phyloP scores from a whole-genome alignment of 768 basidiomycete species.

The Phanerochaete sordida region DNA sequence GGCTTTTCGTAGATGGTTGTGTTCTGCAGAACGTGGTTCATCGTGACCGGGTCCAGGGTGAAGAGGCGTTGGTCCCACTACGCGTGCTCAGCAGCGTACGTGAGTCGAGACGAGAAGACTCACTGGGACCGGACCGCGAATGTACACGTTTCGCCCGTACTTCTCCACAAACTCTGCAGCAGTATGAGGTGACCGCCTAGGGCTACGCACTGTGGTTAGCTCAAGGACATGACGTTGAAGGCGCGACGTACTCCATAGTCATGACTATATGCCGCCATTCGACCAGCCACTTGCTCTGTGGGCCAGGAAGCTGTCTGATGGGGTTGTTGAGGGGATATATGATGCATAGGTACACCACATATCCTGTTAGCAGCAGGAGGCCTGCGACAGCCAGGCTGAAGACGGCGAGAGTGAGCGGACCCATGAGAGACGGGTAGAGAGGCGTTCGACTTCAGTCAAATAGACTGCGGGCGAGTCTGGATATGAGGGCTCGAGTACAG shows the following conservation, averaged over 20 bases:
- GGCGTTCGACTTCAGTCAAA: not conserved
- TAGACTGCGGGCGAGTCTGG: not conserved
- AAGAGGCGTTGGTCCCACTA: constrained; percentile 80
- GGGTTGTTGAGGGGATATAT: constrained; percentile 35
- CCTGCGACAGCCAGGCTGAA: constrained; percentile 5
- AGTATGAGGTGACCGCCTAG: constrained; percentile 45
- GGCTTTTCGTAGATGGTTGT: constrained; percentile 79
- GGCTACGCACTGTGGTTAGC: constrained; percentile 32
- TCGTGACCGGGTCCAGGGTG: constrained; percentile 74
- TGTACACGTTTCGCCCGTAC: constrained; percentile 68
- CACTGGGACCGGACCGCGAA: constrained; percentile 68
- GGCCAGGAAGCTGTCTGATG: constrained; percentile 57
- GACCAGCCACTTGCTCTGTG: constrained; percentile 47
- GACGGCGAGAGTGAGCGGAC: not conserved
- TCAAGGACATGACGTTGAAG: not conserved
- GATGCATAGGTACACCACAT: constrained; percentile 25
- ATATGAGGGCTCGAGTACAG: no score
- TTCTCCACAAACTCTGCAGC: constrained; percentile 51
- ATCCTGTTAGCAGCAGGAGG: constrained; percentile 4
- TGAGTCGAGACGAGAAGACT: constrained; percentile 25
- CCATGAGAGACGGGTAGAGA: not conserved
- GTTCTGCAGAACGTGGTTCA: constrained; percentile 73
- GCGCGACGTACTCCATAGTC: constrained; percentile 52
- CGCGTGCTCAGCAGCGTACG: not conserved
- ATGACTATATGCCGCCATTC: constrained; percentile 45